Evolutionary conservation across 352 stramenopile genomes (phyloP).

Genomic region (Globisporangium okanoganense): DNA sequence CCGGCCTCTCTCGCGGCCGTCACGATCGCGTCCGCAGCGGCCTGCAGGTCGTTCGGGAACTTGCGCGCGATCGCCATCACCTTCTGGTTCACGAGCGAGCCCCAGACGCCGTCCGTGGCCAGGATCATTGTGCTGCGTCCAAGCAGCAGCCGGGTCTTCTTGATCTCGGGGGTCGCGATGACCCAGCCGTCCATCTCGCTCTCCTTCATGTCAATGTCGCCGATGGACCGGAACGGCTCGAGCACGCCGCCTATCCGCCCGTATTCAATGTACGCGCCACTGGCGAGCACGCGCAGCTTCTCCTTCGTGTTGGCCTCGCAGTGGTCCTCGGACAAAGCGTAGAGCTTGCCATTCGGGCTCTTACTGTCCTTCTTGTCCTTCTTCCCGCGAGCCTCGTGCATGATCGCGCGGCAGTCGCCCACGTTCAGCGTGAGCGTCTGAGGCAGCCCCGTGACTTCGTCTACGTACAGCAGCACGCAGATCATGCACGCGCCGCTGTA

Average conservation of each 20-base stretch:
- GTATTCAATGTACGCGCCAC: slow-evolving; percentile 65
- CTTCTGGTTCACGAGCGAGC: slow-evolving; percentile 56
- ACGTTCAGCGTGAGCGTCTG: slow-evolving; percentile 65
- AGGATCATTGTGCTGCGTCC: slow-evolving; percentile 51
- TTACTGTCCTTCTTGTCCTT: slow-evolving; percentile 20
- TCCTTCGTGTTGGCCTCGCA: slow-evolving; percentile 59
- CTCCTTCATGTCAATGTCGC: slow-evolving; percentile 82
- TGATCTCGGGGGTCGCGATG: slow-evolving; percentile 66
- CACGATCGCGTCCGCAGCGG: slow-evolving; percentile 49
- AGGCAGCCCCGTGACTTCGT: slow-evolving; percentile 27
- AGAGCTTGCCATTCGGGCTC: slow-evolving; percentile 13
- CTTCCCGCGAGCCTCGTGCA: slow-evolving; percentile 28
- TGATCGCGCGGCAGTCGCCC: slow-evolving; percentile 67
- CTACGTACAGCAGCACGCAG: slow-evolving; percentile 45
- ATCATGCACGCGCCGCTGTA: slow-evolving; percentile 66
- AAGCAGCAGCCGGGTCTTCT: slow-evolving; percentile 35
- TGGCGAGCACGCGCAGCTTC: slow-evolving; percentile 48
- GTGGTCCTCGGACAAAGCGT: slow-evolving; percentile 64
- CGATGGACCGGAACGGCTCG: slow-evolving; percentile 80
- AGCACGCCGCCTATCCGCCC: slow-evolving; percentile 71
- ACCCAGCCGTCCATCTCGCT: slow-evolving; percentile 71
- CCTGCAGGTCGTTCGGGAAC: slow-evolving; percentile 26
- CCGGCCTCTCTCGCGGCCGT: slow-evolving; percentile 42
- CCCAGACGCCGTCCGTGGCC: slow-evolving; percentile 75
- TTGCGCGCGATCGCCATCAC: slow-evolving; percentile 40